Percentiles rank a stretch among this genome's conserved stretches.
phyloP scores from a whole-genome alignment of 106 monocot species.

The Agapanthus africanus region DNA sequence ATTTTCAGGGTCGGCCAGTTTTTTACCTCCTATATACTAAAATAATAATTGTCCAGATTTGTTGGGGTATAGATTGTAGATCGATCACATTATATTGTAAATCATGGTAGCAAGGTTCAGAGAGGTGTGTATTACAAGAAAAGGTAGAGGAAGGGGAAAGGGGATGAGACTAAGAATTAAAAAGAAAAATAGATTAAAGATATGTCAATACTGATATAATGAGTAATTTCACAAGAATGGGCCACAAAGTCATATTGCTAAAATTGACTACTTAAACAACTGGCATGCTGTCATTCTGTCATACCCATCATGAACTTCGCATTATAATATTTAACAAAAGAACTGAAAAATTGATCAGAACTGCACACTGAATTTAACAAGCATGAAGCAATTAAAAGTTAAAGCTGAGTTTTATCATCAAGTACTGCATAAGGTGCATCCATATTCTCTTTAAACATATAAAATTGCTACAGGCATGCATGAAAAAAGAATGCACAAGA shows the following conservation, averaged over 20 bases:
- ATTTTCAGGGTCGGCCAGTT: no score
- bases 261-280: neutral
- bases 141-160: no score
- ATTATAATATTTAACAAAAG: neutral
- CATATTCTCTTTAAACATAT: neutral
- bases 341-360: neutral
- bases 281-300: neutral
- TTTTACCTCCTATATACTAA: no score
- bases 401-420: no score
- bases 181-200: neutral
- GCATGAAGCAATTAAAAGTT: neutral
- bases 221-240: neutral
- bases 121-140: no score
- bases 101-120: no score
- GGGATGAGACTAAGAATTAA: no score
- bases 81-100: no score
- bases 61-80: no score
- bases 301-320: no score
- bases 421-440: neutral
- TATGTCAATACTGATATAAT: neutral
- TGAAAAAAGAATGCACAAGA: conserved; percentile 2
- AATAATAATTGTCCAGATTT: no score
- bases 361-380: neutral
- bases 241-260: neutral
- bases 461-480: neutral